Conservation (phyloP, 176 grass and related monocot species). For the Carex parvula region DNA sequence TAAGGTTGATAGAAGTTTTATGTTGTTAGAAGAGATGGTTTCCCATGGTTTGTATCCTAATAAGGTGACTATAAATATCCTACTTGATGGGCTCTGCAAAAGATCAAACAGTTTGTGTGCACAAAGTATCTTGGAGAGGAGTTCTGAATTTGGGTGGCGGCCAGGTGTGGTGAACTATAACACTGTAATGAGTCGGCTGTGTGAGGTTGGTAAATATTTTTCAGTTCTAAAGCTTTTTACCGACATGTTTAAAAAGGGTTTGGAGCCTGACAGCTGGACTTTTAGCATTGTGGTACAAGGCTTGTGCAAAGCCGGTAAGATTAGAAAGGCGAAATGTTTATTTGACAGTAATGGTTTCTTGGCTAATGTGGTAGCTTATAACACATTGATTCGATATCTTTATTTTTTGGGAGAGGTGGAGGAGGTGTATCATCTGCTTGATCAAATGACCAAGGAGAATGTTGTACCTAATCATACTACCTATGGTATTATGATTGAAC, state of each 20-base stretch:
- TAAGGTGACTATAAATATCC: slow-evolving; percentile 83
- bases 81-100: slow-evolving; percentile 72
- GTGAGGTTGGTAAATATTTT: slow-evolving; percentile 48
- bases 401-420: slow-evolving; percentile 34
- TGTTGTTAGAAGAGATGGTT: slow-evolving; percentile 59
- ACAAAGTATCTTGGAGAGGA: slow-evolving; percentile 61
- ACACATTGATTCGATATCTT: slow-evolving; percentile 64
- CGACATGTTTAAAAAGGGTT: slow-evolving; percentile 74
- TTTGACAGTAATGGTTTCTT: slow-evolving; percentile 50
- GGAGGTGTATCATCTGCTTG: slow-evolving; percentile 42
- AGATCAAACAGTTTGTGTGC: slow-evolving; percentile 45
- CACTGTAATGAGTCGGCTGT: slow-evolving; percentile 84
- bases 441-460: slow-evolving; percentile 51
- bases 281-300: slow-evolving; percentile 72
- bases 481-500: slow-evolving; percentile 51
- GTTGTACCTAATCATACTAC: slow-evolving; percentile 49
- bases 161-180: slow-evolving; percentile 76
- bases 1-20: slow-evolving; percentile 50
- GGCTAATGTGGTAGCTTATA: slow-evolving; percentile 55
- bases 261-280: slow-evolving; percentile 71
- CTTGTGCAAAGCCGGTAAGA: slow-evolving; percentile 55
- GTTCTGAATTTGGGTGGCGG: slow-evolving; percentile 52
- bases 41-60: slow-evolving; percentile 47
- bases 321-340: slow-evolving; percentile 40
- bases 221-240: slow-evolving; percentile 62